Conservation (phyloP, 345 rosid species). For the Microcos paniculata region DNA sequence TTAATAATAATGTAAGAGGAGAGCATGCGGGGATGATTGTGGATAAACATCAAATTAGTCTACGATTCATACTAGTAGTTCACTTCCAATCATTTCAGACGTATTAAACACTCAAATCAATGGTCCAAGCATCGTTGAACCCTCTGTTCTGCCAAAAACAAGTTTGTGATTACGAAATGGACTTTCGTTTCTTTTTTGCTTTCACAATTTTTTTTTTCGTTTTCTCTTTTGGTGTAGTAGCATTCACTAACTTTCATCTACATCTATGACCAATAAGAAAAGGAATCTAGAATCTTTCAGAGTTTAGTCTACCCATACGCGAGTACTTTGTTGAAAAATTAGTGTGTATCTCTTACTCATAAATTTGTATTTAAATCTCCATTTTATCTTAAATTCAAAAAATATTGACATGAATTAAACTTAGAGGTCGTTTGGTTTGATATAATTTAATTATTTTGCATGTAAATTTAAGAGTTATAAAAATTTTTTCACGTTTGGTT, state of each 20-base stretch:
- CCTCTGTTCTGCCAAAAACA: not conserved
- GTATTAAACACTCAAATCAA: conserved; percentile 15
- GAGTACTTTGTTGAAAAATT: not conserved
- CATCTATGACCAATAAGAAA: no score
- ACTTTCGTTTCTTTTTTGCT: no score
- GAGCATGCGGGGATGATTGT: not conserved
- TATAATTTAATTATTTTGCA: no score
- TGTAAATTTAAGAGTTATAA: no score
- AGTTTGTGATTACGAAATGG: conserved; percentile 6
- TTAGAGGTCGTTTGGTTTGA: no score
- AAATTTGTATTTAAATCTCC: no score
- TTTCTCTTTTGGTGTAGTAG: not conserved
- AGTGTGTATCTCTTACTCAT: no score
- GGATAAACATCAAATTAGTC: not conserved
- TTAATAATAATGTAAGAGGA: no score
- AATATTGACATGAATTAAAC: no score
- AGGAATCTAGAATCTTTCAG: not conserved
- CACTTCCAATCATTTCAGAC: conserved; percentile 2
- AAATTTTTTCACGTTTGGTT: no score
- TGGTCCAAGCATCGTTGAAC: not conserved
- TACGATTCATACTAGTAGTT: not conserved
- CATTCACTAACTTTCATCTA: no score
- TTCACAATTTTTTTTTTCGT: not conserved
- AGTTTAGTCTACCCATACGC: not conserved
- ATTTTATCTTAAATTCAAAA: no score